Evolutionary conservation across 495 filamentous ascomycete genomes (phyloP), one percentile per base, ranked within the genome.

Genomic region (Pseudotulostoma volvatum): DNA sequence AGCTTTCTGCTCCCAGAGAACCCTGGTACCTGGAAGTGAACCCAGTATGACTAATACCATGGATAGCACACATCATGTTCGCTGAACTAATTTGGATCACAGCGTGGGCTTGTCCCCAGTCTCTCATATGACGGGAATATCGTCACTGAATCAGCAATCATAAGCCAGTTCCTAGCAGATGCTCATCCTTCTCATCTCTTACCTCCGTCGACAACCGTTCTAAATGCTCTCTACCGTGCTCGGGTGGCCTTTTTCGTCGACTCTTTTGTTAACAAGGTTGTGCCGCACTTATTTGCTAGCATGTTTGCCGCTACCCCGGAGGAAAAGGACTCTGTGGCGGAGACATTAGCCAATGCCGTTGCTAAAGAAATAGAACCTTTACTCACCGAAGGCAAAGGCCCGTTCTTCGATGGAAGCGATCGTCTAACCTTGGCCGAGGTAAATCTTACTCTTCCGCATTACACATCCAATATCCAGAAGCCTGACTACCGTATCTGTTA

Each of bases 11-110:
- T 3, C 85, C 85, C 0, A 76, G 84, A 7, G 81, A 82, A 36
- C 63, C 72, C n/a, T 86, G 82, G 69, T 93, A 92, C 55, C 71
- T 92, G 3, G 66, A 81, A 35, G 62, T 94, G 53, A 94, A 93
- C 60, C 85, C 83, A 0, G 73, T 76, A 61, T 15, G 58, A 40
- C 19, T 33, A 28, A n/a, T n/a, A n/a, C n/a, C n/a, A n/a, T n/a
- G n/a, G 1, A 16, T 16, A n/a, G n/a, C n/a, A n/a, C n/a, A n/a
- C n/a, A n/a, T n/a, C n/a, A n/a, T n/a, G n/a, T n/a, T n/a, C n/a
- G n/a, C n/a, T n/a, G n/a, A n/a, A n/a, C n/a, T n/a, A n/a, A n/a
- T n/a, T n/a, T n/a, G 7, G 2, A 32, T 37, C 40, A 34, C 45
- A 76, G 50, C 75, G 82, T 33, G 85, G 85, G 18, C 70, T 85